phyloP scores from a whole-genome alignment of 148 eudicot species.

The Camellia sinensis region DNA sequence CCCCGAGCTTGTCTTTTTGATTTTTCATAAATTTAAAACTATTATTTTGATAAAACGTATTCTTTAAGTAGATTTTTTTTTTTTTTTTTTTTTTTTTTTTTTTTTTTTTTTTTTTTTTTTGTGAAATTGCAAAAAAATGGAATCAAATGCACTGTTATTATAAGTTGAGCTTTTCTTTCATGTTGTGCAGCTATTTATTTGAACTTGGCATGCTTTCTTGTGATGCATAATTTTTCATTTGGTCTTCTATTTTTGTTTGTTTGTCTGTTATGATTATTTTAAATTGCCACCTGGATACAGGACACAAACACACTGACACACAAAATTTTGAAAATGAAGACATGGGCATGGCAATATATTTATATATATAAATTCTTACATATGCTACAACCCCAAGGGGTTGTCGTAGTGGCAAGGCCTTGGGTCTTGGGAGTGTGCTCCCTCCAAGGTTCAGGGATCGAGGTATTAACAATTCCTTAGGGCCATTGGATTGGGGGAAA shows the following conservation, averaged over 20 bases:
- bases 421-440: no score
- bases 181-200: neutral
- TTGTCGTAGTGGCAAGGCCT: no score
- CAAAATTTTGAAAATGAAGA: neutral
- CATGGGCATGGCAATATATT: neutral
- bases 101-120: neutral
- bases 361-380: neutral
- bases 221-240: neutral
- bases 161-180: neutral
- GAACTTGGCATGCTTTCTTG: neutral
- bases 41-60: neutral
- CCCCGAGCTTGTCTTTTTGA: neutral
- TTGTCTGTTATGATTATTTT: neutral
- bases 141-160: neutral
- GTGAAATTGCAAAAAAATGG: neutral
- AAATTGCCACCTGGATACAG: neutral
- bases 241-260: neutral
- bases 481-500: no score
- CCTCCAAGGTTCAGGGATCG: no score
- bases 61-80: neutral
- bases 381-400: neutral
- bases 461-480: no score
- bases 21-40: neutral
- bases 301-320: neutral
- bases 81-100: constrained; percentile 4